Base-by-base conservation (phyloP, 2,329 filamentous ascomycete genomes). In the Byssothecium circinans region DNA sequence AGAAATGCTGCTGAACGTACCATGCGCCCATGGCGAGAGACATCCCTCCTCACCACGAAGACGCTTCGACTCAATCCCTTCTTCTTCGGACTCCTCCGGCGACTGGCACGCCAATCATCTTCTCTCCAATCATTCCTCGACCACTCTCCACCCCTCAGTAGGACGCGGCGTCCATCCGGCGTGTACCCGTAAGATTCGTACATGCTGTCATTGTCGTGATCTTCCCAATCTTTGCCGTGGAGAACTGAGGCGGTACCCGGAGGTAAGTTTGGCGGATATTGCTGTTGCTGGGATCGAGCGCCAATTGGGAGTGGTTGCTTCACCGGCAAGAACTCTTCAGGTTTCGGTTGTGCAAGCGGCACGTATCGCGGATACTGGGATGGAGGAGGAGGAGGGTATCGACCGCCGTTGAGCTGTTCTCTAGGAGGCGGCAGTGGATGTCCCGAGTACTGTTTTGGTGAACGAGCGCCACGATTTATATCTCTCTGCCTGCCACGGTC, bases 21-120 rank as follows among this genome's bases (percentile, higher is more conserved):
- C 37, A 18, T 15, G 4, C 27, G 6, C 22, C 12, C 37, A n/a
- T 20, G 20, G 2, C 35, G 8, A 8, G 35, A 12, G 11, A 14
- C 35, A 22, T 37, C 19, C 10, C 33, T 11, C 18, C 47, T 45
- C 20, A 48, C 45, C 5, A n/a, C n/a, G n/a, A n/a, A n/a, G n/a
- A n/a, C n/a, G n/a, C n/a, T n/a, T n/a, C n/a, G n/a, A n/a, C n/a
- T n/a, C n/a, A n/a, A n/a, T n/a, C n/a, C 36, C 14, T 18, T 39
- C 14, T 39, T 11, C 17, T 39, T 42, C 6, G 20, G 33, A 20
- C 20, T 27, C 38, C 32, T 41, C 25, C 27, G 22, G 10, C 19
- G 5, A 15, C 23, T 17, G 22, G 14, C 22, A 4, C 19, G 35
- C 35, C 17, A n/a, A n/a, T 25, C 10, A 14, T 25, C 36, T 4